These are phyloP conservation scores for Cyclostephanos tholiformis DNA, from an alignment of 108 stramenopile species.

Conservation along the genomic window DNA sequence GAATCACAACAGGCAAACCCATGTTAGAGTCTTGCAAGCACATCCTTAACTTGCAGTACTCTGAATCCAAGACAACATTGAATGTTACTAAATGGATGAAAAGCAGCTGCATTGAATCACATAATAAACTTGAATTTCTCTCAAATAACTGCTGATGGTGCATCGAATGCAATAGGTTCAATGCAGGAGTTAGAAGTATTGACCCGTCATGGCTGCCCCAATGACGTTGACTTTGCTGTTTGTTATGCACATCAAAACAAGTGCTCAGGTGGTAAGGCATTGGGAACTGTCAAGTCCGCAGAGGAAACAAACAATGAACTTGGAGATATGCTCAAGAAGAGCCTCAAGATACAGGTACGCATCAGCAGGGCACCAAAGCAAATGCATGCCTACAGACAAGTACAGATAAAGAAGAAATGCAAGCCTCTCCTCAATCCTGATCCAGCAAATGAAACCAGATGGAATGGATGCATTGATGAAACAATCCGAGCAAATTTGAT, in stretches of 20 bases:
- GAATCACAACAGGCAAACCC: neutral
- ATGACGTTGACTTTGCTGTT: constrained; percentile 12
- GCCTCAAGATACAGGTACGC: constrained; percentile 4
- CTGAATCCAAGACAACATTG: constrained; percentile 4
- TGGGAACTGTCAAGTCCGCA: too few relatives aligned
- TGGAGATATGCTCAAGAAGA: too few relatives aligned
- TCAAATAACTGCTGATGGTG: constrained; percentile 18
- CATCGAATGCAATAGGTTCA: constrained; percentile 26
- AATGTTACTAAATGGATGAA: constrained; percentile 18
- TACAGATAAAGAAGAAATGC: constrained; percentile 5
- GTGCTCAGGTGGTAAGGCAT: too few relatives aligned
- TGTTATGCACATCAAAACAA: constrained; percentile 33
- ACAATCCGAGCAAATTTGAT: too few relatives aligned
- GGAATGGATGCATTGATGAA: too few relatives aligned
- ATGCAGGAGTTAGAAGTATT: constrained; percentile 14
- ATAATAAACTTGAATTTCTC: neutral
- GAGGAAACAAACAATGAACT: too few relatives aligned
- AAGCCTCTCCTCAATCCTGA: constrained; percentile 5
- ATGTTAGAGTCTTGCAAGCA: neutral
- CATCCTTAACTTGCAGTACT: constrained; percentile 10
- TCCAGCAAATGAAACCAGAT: constrained; percentile 6
- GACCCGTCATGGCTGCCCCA: neutral
- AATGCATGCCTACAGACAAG: neutral
- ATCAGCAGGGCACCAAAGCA: neutral
- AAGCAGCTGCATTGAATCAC: neutral